Percentiles rank a stretch among this genome's conserved stretches.
These are phyloP conservation scores for Neoboletus magnificus DNA, from an alignment of 768 basidiomycete genomes.

Conservation along the genomic window DNA sequence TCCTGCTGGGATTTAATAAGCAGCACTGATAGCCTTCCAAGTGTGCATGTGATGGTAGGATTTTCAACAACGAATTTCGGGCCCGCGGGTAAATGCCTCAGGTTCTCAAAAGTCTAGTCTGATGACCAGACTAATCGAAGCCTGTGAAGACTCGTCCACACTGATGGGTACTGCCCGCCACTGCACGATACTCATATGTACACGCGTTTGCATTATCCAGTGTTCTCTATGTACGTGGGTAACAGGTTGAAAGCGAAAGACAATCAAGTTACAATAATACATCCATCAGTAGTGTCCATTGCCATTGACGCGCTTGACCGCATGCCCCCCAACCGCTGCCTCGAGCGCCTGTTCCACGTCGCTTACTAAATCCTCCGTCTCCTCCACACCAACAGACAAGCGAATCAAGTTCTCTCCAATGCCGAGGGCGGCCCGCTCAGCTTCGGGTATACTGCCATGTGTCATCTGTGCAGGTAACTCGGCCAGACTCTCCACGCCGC, in stretches of 20 bases:
- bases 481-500: slow-evolving; percentile 89
- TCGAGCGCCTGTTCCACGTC: slow-evolving; percentile 30
- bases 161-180: too few species aligned
- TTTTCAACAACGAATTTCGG: neutral
- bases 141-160: neutral
- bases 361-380: slow-evolving; percentile 70
- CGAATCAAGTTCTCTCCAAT: slow-evolving; percentile 77
- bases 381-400: slow-evolving; percentile 87
- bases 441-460: slow-evolving; percentile 71
- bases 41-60: neutral
- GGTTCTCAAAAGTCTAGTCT: too few species aligned
- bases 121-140: too few species aligned
- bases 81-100: neutral
- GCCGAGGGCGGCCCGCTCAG: slow-evolving; percentile 64
- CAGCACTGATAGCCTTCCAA: too few species aligned
- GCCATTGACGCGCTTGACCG: slow-evolving; percentile 1
- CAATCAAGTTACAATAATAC: neutral
- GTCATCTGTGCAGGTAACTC: slow-evolving; percentile 91
- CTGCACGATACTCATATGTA: too few species aligned
- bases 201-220: too few species aligned
- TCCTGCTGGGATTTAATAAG: too few species aligned
- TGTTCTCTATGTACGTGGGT: neutral
- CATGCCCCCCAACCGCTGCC: slow-evolving; percentile 3
- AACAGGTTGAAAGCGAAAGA: neutral
- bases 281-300: neutral